Evolutionary conservation across 2,329 filamentous ascomycete genomes (phyloP), one percentile per base, ranked within the genome.

Genomic region (Claviceps sp.): DNA sequence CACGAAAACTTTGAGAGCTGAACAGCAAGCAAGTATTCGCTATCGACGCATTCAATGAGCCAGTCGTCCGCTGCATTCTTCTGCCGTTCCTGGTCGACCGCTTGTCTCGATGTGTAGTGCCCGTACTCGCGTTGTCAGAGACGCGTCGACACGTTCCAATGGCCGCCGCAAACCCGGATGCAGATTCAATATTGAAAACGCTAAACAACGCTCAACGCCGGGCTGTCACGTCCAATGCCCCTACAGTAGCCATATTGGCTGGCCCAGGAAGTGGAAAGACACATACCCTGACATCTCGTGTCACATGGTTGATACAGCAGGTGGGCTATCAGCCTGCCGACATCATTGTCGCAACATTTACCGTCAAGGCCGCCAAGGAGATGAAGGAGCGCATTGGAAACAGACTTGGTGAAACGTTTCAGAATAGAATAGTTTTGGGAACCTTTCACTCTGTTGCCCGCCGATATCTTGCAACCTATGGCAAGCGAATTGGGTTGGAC

Each of bases 331-430:
- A 81, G 52, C 91, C 91, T 61, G 82, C 86, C 70, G 89, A 96
- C 70, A 82, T 97, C 61, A 83, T 98, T 54, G 91, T 96, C 54
- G 93, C 91, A 56, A 97, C 91, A 0, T 98, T 98, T 64, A 98
- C 93, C 2, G 89, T 95, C 65, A 97, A 97, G 67, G 90, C 93
- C 1, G 88, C 90, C 17, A 80, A 74, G 17, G 91, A 97, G 71
- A 98, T 98, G 91, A 89, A 89, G 61, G 82, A 89, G 62, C 81
- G 91, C 7, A 87, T 97, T 52, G 81, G 83, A 0, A 84, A 78
- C 54, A 76, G 87, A n/a, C 75, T 97, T n/a, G 89, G 89, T 1
- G 78, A 85, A 55, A 83, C 83, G 5, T 71, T 83, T 16, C 87
- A 89, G 63, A 82, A 78, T 51, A 86, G 82, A 60, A 74, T 98